A percentile compares a stretch with the other conserved stretches of the same genome.
phyloP scores from a whole-genome alignment of 2,329 filamentous ascomycete species.

The Fusarium luffae region DNA sequence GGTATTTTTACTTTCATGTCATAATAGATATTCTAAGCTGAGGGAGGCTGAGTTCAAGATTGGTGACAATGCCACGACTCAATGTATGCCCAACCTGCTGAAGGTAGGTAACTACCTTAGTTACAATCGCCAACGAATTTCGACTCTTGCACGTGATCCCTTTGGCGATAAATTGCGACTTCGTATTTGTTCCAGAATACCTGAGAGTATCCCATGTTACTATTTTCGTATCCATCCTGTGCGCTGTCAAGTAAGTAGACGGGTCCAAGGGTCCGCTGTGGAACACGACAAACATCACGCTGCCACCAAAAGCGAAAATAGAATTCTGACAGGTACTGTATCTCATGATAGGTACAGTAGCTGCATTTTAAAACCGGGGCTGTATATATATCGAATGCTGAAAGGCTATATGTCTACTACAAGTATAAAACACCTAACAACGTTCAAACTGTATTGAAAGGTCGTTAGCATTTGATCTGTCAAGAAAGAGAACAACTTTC shows the following conservation, averaged over 20 bases:
- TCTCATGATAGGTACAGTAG: neutral
- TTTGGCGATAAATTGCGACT: neutral
- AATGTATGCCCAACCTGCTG: too few relatives aligned
- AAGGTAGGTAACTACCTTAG: neutral
- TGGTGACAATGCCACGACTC: neutral
- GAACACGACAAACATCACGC: constrained; percentile 10
- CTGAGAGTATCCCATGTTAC: neutral
- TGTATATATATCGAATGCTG: neutral
- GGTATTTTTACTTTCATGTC: neutral
- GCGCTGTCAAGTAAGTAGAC: neutral
- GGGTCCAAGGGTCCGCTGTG: neutral
- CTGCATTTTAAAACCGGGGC: neutral
- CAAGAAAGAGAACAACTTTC: neutral
- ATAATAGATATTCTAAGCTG: neutral
- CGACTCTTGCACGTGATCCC: neutral
- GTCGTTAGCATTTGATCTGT: neutral
- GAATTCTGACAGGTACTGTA: neutral
- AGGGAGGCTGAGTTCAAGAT: neutral
- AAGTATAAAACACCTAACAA: neutral
- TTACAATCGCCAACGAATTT: neutral
- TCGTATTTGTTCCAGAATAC: neutral
- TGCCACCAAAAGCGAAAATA: neutral
- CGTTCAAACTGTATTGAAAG: neutral
- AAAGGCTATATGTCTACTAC: too few relatives aligned
- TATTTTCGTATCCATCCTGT: constrained; percentile 11